phyloP scores from a whole-genome alignment of 495 filamentous ascomycete species.

The Stereocaulon alpinum region DNA sequence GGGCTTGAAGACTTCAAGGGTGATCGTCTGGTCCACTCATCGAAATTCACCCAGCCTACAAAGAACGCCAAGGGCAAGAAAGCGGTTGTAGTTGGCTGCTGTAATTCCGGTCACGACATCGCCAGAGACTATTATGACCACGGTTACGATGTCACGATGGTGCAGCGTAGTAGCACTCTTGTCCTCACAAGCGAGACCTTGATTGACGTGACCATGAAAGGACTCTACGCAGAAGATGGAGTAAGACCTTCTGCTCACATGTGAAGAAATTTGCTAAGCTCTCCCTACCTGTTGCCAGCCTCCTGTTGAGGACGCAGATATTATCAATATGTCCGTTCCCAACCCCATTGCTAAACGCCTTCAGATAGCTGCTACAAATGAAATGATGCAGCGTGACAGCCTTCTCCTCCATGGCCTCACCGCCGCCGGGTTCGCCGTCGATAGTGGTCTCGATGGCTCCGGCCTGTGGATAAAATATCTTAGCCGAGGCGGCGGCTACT shows the following conservation, averaged over 20 bases:
- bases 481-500: constrained; percentile 66
- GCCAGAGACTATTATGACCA: constrained; percentile 71
- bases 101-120: constrained; percentile 77
- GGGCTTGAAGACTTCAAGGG: constrained; percentile 48
- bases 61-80: constrained; percentile 48
- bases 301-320: constrained; percentile 18
- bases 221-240: constrained; percentile 52
- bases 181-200: constrained; percentile 50
- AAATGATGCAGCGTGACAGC: constrained; percentile 13
- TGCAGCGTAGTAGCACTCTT: constrained; percentile 66
- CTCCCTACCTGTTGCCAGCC: background rate
- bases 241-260: background rate
- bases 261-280: background rate
- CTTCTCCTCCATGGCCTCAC: constrained; percentile 36
- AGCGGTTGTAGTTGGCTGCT: constrained; percentile 64
- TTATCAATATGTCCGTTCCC: constrained; percentile 11
- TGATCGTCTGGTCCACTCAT: constrained; percentile 52
- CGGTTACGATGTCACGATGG: constrained; percentile 67
- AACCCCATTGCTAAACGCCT: constrained; percentile 9
- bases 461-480: constrained; percentile 65
- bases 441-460: constrained; percentile 50
- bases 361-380: constrained; percentile 2
- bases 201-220: constrained; percentile 40
- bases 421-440: constrained; percentile 57
- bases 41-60: constrained; percentile 44